Conservation (phyloP, 2,329 filamentous ascomycete genomes). For the Harringtonia aguacate region DNA sequence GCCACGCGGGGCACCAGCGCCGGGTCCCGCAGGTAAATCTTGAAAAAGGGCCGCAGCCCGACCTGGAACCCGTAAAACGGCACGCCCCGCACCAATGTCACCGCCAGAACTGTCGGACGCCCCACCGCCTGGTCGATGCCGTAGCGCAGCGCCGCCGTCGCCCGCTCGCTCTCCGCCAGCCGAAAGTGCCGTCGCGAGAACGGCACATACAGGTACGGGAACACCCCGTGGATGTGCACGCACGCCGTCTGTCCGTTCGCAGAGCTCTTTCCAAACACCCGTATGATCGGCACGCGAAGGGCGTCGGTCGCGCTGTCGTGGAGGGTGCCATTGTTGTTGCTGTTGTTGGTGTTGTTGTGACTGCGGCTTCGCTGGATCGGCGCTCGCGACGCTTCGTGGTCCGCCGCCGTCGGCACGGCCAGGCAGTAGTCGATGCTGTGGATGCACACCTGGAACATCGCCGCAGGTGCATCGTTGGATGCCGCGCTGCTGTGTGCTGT, state of each 20-base stretch:
- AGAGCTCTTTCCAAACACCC: not conserved
- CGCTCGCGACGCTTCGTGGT: conserved; percentile 50
- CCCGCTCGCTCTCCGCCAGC: conserved; percentile 2
- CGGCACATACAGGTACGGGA: conserved; percentile 81
- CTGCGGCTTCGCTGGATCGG: conserved; percentile 10
- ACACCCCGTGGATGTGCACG: conserved; percentile 88
- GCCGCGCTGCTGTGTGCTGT: not conserved
- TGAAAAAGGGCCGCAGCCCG: conserved; percentile 82
- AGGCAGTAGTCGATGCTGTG: conserved; percentile 97
- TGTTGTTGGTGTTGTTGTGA: not conserved
- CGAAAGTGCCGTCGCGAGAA: not conserved
- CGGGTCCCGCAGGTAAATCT: conserved; percentile 90
- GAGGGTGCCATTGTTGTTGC: conserved; percentile 48
- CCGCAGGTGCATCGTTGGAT: conserved; percentile 3
- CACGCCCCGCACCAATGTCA: conserved; percentile 83
- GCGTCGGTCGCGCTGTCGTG: conserved; percentile 47
- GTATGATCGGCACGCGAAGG: conserved; percentile 22
- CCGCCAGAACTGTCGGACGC: conserved; percentile 63
- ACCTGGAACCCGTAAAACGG: conserved; percentile 96
- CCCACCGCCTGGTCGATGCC: conserved; percentile 87
- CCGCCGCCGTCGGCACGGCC: conserved; percentile 63
- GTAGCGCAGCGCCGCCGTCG: conserved; percentile 48
- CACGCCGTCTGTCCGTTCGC: conserved; percentile 37
- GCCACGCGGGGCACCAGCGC: conserved; percentile 75
- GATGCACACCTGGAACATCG: conserved; percentile 73